Evolutionary conservation across 306 rosid species (phyloP).

Genomic region (Trichosanthes truncata): DNA sequence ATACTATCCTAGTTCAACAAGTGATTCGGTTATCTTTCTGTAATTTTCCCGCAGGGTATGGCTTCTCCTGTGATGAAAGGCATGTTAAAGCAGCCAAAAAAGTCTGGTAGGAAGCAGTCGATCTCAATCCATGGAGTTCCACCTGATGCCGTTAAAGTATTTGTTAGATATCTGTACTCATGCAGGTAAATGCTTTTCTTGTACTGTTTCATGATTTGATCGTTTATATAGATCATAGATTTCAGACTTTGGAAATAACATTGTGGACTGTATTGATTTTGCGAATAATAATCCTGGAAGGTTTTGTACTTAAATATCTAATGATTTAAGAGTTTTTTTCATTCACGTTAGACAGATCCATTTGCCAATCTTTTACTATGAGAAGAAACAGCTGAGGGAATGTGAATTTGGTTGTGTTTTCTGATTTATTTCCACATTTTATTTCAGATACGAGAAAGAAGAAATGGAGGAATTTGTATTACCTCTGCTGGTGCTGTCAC

Average conservation of each 20-base stretch:
- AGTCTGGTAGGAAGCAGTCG: conserved; percentile 17
- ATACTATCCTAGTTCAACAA: not conserved
- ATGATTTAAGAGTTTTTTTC: not conserved
- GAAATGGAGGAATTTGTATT: conserved; percentile 58
- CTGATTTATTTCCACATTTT: not conserved
- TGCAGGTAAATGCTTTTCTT: conserved; percentile 35
- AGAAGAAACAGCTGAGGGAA: not conserved
- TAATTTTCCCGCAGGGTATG: conserved; percentile 41
- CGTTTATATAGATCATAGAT: not conserved
- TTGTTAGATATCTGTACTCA: conserved; percentile 67
- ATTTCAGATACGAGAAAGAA: conserved; percentile 47
- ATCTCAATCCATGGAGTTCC: conserved; percentile 69
- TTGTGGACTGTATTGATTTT: not conserved
- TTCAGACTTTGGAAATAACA: not conserved
- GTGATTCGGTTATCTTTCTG: conserved; percentile 9
- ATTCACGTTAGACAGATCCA: not conserved
- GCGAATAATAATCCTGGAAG: not conserved
- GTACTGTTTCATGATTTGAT: not conserved
- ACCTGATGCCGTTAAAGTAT: conserved; percentile 57
- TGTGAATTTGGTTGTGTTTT: not conserved
- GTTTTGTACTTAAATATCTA: not conserved
- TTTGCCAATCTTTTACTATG: not conserved
- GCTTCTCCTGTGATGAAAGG: conserved; percentile 65
- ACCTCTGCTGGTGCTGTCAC: conserved; percentile 67
- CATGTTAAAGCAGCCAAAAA: conserved; percentile 38